Conservation (phyloP, 768 basidiomycete genomes). For the Goffeauzyma gilvescens region DNA sequence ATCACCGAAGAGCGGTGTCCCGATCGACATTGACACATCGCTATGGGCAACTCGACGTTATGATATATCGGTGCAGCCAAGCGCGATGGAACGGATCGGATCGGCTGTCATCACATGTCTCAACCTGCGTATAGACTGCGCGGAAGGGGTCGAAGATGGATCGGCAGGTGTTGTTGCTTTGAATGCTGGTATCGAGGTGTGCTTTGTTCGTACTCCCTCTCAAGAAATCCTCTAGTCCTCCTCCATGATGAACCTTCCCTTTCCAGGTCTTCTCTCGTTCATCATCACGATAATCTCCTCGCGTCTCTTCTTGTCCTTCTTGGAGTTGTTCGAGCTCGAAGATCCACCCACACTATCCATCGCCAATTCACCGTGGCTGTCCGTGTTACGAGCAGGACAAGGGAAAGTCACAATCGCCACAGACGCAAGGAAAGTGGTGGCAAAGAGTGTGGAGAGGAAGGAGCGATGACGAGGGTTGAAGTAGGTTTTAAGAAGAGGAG, state of each 20-base stretch:
- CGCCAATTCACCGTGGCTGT: background rate
- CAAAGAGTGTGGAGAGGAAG: conserved; percentile 29
- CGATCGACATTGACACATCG: no score
- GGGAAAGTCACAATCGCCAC: conserved; percentile 31
- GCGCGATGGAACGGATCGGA: no score
- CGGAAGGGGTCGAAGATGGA: no score
- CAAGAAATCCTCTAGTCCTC: conserved; percentile 1
- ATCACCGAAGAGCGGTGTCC: no score
- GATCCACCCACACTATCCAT: background rate
- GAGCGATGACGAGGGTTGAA: conserved; percentile 29
- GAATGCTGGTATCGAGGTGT: no score
- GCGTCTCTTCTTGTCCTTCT: conserved; percentile 2
- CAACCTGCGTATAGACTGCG: no score
- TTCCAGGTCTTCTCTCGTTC: conserved; percentile 23
- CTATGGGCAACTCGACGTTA: no score
- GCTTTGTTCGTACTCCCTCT: no score
- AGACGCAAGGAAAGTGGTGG: conserved; percentile 30
- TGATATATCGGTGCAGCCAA: no score
- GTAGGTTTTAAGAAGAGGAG: conserved; percentile 26
- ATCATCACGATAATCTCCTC: conserved; percentile 29
- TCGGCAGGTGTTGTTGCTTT: no score
- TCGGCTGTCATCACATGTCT: no score
- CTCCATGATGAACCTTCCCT: conserved; percentile 23
- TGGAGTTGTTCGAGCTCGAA: conserved; percentile 3
- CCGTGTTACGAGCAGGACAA: conserved; percentile 21